A percentile compares a stretch with the other conserved stretches of the same genome.
phyloP scores from a whole-genome alignment of 805 yeast genomes.

The Nakazawaea siamensis region DNA sequence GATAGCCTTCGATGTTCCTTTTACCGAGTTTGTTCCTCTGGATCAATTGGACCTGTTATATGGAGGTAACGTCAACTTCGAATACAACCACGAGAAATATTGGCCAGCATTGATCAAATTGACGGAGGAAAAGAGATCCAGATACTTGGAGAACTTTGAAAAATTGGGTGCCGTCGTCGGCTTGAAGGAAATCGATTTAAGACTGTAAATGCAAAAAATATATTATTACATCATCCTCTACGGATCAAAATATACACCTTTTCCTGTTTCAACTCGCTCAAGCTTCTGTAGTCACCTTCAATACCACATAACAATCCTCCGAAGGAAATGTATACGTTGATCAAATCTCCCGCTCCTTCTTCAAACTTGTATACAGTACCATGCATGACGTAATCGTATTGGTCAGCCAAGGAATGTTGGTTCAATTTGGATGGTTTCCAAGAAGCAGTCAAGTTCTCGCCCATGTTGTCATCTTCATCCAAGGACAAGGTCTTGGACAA shows the following conservation, averaged over 20 bases:
- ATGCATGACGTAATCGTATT: constrained; percentile 96
- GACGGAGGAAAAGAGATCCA: constrained; percentile 48
- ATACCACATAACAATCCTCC: constrained; percentile 92
- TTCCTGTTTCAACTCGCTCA: constrained; percentile 87
- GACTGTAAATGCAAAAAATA: constrained; percentile 22
- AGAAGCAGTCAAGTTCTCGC: constrained; percentile 44
- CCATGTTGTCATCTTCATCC: constrained; percentile 39
- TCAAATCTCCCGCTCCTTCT: constrained; percentile 60
- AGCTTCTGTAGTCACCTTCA: constrained; percentile 89
- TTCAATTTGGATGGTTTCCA: constrained; percentile 83
- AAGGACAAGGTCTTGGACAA: constrained; percentile 66
- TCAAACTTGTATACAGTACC: constrained; percentile 97
- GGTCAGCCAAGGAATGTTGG: constrained; percentile 86
- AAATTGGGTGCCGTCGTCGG: constrained; percentile 71
- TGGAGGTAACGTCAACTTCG: constrained; percentile 82
- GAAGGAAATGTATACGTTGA: constrained; percentile 88
- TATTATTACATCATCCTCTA: constrained; percentile 20
- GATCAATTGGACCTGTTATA: constrained; percentile 78
- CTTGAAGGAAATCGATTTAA: constrained; percentile 71
- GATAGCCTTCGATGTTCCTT: constrained; percentile 85
- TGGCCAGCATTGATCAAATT: constrained; percentile 66
- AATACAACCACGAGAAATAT: constrained; percentile 69
- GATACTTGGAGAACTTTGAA: constrained; percentile 60
- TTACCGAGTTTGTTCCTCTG: constrained; percentile 70
- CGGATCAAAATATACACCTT: constrained; percentile 87